phyloP scores from a whole-genome alignment of 345 rosid species.

The Nasturtium officinale region DNA sequence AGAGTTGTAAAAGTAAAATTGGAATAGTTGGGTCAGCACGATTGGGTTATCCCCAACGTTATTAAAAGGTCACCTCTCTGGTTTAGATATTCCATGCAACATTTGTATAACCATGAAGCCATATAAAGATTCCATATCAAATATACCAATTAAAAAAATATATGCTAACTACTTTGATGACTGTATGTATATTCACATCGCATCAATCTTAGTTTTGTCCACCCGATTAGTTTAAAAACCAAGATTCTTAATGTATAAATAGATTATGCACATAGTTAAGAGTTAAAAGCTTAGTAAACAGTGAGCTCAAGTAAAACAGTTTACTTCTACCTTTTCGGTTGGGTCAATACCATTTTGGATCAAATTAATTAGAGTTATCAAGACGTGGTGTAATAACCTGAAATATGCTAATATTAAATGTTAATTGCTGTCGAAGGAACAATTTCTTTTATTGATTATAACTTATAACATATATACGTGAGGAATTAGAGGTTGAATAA shows the following conservation, averaged over 20 bases:
- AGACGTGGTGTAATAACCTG: slow-evolving; percentile 32
- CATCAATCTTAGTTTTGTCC: neutral
- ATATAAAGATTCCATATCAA: slow-evolving; percentile 27
- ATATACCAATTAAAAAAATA: neutral
- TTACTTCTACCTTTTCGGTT: neutral
- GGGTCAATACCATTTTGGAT: slow-evolving; percentile 2
- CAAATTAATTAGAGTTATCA: slow-evolving; percentile 10
- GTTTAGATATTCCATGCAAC: slow-evolving; percentile 15
- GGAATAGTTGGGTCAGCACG: slow-evolving; percentile 32
- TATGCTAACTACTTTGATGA: neutral
- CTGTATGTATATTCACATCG: slow-evolving; percentile 1
- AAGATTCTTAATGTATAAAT: neutral
- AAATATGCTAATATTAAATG: slow-evolving; percentile 7
- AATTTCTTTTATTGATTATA: slow-evolving; percentile 9
- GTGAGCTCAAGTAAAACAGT: slow-evolving; percentile 8
- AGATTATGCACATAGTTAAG: neutral
- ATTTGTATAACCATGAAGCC: slow-evolving; percentile 16
- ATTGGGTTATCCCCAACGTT: slow-evolving; percentile 29
- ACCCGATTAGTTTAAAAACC: neutral
- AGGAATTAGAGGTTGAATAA: slow-evolving; percentile 11
- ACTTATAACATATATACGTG: slow-evolving; percentile 13
- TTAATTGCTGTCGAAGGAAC: slow-evolving; percentile 24
- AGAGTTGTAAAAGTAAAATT: slow-evolving; percentile 4
- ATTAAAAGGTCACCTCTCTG: slow-evolving; percentile 28
- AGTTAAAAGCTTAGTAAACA: neutral